These are phyloP conservation scores for Amanita inopinata DNA, from an alignment of 768 basidiomycete genomes.

Conservation along the genomic window DNA sequence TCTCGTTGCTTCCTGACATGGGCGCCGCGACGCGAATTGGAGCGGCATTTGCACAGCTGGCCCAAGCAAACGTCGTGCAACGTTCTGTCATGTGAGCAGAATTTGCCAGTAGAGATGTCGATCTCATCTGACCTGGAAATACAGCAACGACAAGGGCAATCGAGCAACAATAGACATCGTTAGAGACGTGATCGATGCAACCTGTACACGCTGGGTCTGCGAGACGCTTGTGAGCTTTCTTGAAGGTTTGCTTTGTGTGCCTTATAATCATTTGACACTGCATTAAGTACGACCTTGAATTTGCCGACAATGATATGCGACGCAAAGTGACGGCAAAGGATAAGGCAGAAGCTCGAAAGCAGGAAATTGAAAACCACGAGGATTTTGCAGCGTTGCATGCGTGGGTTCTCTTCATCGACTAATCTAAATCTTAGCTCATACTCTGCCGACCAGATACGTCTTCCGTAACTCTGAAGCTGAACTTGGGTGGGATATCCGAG, in stretches of 20 bases:
- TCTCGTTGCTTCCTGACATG: slow-evolving; percentile 14
- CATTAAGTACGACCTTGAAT: background rate
- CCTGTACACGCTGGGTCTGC: slow-evolving; percentile 20
- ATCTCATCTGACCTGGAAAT: background rate
- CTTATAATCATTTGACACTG: background rate
- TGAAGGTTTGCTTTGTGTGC: too few relatives aligned
- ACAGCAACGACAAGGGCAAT: background rate
- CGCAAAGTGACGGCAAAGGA: background rate
- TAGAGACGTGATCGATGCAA: slow-evolving; percentile 17
- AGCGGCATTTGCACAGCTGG: slow-evolving; percentile 12
- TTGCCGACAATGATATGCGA: background rate
- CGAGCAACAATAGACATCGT: slow-evolving; percentile 16
- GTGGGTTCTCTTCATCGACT: slow-evolving; percentile 9
- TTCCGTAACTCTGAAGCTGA: slow-evolving; percentile 18
- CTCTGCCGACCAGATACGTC: slow-evolving; percentile 12
- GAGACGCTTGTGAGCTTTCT: slow-evolving; percentile 17
- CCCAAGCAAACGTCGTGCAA: slow-evolving; percentile 10
- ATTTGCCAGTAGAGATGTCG: background rate
- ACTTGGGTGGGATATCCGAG: slow-evolving; percentile 13
- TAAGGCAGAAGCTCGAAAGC: background rate
- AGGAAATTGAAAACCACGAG: slow-evolving; percentile 9
- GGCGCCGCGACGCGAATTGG: slow-evolving; percentile 13
- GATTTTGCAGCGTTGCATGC: slow-evolving; percentile 15
- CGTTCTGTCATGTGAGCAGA: background rate
- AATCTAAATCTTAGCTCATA: too few relatives aligned